Percentiles rank a stretch among this genome's conserved stretches.
These are phyloP conservation scores for Hippophae tibetana DNA, from an alignment of 306 rosid species.

Conservation along the genomic window DNA sequence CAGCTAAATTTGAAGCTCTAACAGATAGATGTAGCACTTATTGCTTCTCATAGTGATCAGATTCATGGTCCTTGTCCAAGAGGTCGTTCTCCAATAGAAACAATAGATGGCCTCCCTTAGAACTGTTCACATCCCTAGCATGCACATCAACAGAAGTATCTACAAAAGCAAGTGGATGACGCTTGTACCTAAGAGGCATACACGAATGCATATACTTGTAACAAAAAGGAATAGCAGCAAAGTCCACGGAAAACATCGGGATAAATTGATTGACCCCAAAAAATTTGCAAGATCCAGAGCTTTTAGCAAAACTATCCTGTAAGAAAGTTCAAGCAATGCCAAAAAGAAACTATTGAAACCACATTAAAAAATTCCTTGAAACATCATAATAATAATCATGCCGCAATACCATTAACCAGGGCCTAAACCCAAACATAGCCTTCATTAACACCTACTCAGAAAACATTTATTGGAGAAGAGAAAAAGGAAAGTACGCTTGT, in stretches of 20 bases:
- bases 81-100: too few species aligned
- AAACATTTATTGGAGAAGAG: too few species aligned
- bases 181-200: constrained; percentile 27
- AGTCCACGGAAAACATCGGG: constrained; percentile 58
- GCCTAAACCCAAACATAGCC: too few species aligned
- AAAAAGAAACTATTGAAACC: not conserved
- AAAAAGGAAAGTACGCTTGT: too few species aligned
- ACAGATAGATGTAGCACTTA: constrained; percentile 18
- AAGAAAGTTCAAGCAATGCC: not conserved
- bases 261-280: constrained; percentile 28
- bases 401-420: too few species aligned
- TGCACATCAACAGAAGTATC: constrained; percentile 14
- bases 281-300: constrained; percentile 44
- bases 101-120: constrained; percentile 13
- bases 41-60: constrained; percentile 11
- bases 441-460: too few species aligned
- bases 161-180: constrained; percentile 21
- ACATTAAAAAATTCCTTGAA: not conserved
- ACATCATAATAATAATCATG: too few species aligned
- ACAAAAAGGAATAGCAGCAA: constrained; percentile 59
- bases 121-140: constrained; percentile 6
- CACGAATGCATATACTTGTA: constrained; percentile 39
- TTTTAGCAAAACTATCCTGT: constrained; percentile 1
- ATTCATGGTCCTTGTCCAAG: constrained; percentile 12
- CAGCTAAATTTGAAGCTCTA: constrained; percentile 29